Evolutionary conservation across 2,329 filamentous ascomycete species (phyloP).

Genomic region (Huntiella moniliformis): DNA sequence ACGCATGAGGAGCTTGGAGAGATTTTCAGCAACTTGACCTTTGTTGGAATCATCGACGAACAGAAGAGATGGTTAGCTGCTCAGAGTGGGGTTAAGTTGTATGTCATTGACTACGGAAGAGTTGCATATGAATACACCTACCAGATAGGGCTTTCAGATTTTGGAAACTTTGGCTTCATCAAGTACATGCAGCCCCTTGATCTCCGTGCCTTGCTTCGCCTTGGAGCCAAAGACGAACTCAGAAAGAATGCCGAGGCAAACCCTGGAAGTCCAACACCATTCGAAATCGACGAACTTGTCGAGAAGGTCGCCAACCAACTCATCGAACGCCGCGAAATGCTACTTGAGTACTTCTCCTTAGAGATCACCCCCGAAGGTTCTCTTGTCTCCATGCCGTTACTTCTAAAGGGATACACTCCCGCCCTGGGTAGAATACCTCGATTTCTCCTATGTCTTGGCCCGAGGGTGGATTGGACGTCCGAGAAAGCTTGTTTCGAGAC

Average conservation of each 20-base stretch:
- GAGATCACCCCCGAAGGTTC: slow-evolving; percentile 64
- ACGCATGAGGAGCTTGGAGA: slow-evolving; percentile 79
- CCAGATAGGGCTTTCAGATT: slow-evolving; percentile 83
- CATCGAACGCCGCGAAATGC: slow-evolving; percentile 62
- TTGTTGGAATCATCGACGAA: slow-evolving; percentile 84
- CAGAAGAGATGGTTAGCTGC: slow-evolving; percentile 74
- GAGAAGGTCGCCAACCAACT: slow-evolving; percentile 48
- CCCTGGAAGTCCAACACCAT: slow-evolving; percentile 44
- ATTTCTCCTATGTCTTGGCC: slow-evolving; percentile 75
- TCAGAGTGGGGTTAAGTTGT: slow-evolving; percentile 81
- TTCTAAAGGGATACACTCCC: slow-evolving; percentile 79
- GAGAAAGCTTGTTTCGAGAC: slow-evolving; percentile 74
- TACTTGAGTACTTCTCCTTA: slow-evolving; percentile 80
- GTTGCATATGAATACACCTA: slow-evolving; percentile 83
- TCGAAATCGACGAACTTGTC: slow-evolving; percentile 27
- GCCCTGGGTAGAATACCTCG: slow-evolving; percentile 69
- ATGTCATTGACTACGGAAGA: slow-evolving; percentile 82
- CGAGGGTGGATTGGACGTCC: slow-evolving; percentile 67
- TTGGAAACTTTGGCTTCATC: slow-evolving; percentile 81
- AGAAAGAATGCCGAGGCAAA: slow-evolving; percentile 22
- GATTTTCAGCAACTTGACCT: slow-evolving; percentile 71
- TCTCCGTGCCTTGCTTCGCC: slow-evolving; percentile 48
- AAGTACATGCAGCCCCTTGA: slow-evolving; percentile 59
- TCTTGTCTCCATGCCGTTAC: slow-evolving; percentile 59
- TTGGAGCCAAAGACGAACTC: slow-evolving; percentile 57